These are phyloP conservation scores for Colletotrichum caudatum DNA, from an alignment of 2,329 filamentous ascomycete species.

Conservation along the genomic window DNA sequence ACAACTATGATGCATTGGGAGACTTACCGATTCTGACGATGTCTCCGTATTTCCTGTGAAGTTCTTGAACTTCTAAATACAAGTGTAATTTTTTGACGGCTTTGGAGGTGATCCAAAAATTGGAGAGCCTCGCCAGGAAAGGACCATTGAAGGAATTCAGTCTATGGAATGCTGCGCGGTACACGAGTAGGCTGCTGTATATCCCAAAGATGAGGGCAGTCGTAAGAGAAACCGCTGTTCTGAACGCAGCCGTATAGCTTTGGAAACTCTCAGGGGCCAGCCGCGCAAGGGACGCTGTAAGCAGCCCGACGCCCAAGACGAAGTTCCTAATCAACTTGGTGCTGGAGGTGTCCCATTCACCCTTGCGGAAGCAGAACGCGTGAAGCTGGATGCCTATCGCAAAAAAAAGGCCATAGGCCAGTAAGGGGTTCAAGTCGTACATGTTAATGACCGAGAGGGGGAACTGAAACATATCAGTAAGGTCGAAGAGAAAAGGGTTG, in stretches of 20 bases:
- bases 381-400: slow-evolving; percentile 40
- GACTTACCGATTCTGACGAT: slow-evolving; percentile 47
- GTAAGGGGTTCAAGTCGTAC: background rate
- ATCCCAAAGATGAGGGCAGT: slow-evolving; percentile 33
- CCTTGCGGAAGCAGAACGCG: slow-evolving; percentile 43
- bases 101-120: slow-evolving; percentile 43
- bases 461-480: background rate
- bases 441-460: background rate
- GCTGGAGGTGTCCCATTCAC: slow-evolving; percentile 46
- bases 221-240: slow-evolving; percentile 8
- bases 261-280: slow-evolving; percentile 15
- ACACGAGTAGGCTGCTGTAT: slow-evolving; percentile 43
- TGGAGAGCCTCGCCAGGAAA: slow-evolving; percentile 46
- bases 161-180: slow-evolving; percentile 45
- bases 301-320: slow-evolving; percentile 14
- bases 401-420: slow-evolving; percentile 27
- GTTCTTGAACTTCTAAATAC: slow-evolving; percentile 45
- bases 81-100: slow-evolving; percentile 44
- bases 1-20: background rate
- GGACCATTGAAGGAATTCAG: slow-evolving; percentile 48
- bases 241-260: slow-evolving; percentile 11
- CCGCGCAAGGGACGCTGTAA: slow-evolving; percentile 21
- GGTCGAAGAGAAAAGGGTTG: background rate
- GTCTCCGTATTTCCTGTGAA: slow-evolving; percentile 48
- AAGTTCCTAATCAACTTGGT: slow-evolving; percentile 39